Evolutionary conservation across 1,139 yeast species (phyloP).

Genomic region (Protomyces lactucae-debilis): DNA sequence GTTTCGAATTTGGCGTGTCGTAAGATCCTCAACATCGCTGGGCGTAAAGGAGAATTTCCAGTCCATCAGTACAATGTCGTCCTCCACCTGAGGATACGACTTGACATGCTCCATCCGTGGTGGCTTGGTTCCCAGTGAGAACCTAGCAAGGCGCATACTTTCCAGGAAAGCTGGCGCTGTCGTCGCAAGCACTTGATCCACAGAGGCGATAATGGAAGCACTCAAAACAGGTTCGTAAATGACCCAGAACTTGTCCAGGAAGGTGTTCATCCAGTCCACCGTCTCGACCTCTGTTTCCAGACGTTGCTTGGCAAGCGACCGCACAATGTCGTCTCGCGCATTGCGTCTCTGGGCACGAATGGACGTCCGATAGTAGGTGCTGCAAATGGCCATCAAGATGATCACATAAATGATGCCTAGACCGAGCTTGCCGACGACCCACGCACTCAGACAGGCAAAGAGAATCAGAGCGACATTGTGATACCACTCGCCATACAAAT

Average conservation of each 20-base stretch:
- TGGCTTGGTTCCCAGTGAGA: constrained; percentile 91
- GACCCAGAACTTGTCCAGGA: constrained; percentile 85
- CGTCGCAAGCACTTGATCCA: constrained; percentile 70
- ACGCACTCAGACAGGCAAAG: constrained; percentile 63
- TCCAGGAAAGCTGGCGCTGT: constrained; percentile 73
- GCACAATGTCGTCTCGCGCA: constrained; percentile 73
- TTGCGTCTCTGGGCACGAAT: constrained; percentile 69
- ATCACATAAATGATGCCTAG: constrained; percentile 79
- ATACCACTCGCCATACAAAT: constrained; percentile 84
- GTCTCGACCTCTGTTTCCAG: constrained; percentile 87
- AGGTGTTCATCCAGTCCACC: constrained; percentile 88
- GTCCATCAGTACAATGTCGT: constrained; percentile 93
- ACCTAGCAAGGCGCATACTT: constrained; percentile 75
- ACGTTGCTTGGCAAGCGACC: constrained; percentile 72
- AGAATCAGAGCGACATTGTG: constrained; percentile 72
- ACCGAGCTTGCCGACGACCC: constrained; percentile 70
- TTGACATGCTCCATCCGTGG: constrained; percentile 87
- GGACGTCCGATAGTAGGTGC: constrained; percentile 74
- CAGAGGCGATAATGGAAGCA: constrained; percentile 78
- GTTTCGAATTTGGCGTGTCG: constrained; percentile 74
- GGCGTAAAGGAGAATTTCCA: constrained; percentile 90
- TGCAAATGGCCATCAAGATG: constrained; percentile 55
- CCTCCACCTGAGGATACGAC: constrained; percentile 78
- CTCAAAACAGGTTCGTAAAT: constrained; percentile 86
- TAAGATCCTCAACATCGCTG: constrained; percentile 76